These are phyloP conservation scores for Calvatia gigantea DNA, from an alignment of 768 basidiomycete species.

Conservation along the genomic window DNA sequence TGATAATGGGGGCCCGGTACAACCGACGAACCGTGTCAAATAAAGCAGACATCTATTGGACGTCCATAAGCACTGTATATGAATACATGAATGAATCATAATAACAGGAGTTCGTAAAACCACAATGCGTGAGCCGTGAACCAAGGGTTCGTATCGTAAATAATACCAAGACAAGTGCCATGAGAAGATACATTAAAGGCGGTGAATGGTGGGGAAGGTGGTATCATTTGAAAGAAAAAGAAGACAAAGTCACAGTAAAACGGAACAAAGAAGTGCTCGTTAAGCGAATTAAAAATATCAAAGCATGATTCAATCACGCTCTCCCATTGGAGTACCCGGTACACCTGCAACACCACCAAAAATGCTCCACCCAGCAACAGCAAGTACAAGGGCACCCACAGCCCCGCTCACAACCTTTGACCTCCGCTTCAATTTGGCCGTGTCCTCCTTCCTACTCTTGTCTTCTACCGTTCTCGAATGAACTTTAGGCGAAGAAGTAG, in stretches of 20 bases:
- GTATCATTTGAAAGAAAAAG: not conserved
- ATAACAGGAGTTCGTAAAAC: no score
- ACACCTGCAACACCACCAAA: constrained; percentile 32
- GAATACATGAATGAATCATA: no score
- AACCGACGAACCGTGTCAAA: no score
- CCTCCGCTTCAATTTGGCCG: constrained; percentile 28
- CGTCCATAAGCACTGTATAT: no score
- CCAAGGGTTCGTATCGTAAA: not conserved
- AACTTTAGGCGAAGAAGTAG: not conserved
- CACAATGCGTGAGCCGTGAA: no score
- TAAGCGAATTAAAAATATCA: not conserved
- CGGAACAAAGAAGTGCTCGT: no score
- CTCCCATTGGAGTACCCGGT: not conserved
- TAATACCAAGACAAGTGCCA: not conserved
- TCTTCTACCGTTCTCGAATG: not conserved
- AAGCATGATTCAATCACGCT: not conserved
- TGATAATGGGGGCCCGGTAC: no score
- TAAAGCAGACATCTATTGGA: no score
- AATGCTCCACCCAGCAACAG: constrained; percentile 30
- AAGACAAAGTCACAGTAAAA: no score
- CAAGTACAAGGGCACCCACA: constrained; percentile 26
- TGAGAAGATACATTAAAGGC: no score
- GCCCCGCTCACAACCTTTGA: constrained; percentile 14
- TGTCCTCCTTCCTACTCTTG: constrained; percentile 26
- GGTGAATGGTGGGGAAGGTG: no score